phyloP scores from a whole-genome alignment of 768 basidiomycete genomes.

The Suillus brevipes region DNA sequence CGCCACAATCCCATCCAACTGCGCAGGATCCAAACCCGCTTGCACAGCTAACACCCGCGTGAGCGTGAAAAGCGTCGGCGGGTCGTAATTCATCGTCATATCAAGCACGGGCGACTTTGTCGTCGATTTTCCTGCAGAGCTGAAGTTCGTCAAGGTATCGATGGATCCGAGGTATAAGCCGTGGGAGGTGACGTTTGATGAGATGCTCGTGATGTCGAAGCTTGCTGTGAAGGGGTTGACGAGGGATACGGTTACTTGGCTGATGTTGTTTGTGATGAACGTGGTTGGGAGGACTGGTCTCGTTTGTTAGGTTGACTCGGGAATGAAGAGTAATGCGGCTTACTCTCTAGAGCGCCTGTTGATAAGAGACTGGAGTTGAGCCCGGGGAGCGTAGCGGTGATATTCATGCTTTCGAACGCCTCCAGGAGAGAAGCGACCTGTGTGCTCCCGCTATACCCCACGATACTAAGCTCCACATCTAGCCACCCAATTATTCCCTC shows the following conservation, averaged over 20 bases:
- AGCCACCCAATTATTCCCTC: conserved; percentile 1
- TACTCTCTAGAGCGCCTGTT: conserved; percentile 55
- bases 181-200: conserved; percentile 59
- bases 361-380: conserved; percentile 57
- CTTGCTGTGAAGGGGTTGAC: conserved; percentile 67
- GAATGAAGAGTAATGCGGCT: not conserved
- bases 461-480: conserved; percentile 60
- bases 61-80: conserved; percentile 66
- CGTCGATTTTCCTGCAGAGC: conserved; percentile 50
- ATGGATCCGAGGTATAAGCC: conserved; percentile 67
- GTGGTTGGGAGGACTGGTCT: conserved; percentile 60
- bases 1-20: conserved; percentile 64
- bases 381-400: conserved; percentile 59
- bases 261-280: conserved; percentile 59
- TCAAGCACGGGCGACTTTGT: conserved; percentile 58
- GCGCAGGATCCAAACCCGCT: conserved; percentile 58
- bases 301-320: conserved; percentile 1
- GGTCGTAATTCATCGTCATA: conserved; percentile 68
- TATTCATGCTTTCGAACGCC: conserved; percentile 60
- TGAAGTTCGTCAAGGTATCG: conserved; percentile 50
- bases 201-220: conserved; percentile 57
- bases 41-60: conserved; percentile 66
- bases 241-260: conserved; percentile 61
- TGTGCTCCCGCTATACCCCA: conserved; percentile 62
- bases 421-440: conserved; percentile 53